phyloP scores from a whole-genome alignment of 2,329 filamentous ascomycete species.

The Thelonectria blattea region DNA sequence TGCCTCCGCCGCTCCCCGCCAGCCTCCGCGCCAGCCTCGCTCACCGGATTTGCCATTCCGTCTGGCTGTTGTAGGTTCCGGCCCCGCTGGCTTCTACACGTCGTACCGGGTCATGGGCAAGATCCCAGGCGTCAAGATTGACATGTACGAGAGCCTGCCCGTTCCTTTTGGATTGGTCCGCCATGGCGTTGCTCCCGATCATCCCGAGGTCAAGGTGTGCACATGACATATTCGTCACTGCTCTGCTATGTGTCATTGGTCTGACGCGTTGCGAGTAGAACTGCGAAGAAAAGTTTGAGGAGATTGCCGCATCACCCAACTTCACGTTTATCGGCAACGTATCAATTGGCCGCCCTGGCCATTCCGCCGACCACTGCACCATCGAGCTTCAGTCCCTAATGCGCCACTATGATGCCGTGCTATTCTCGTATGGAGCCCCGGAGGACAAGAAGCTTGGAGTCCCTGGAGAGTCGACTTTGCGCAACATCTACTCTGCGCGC shows the following conservation, averaged over 20 bases:
- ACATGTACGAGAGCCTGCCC: conserved; percentile 96
- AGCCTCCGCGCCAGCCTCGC: conserved; percentile 31
- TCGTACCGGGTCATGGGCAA: conserved; percentile 83
- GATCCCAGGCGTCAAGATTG: conserved; percentile 73
- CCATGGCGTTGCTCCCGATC: conserved; percentile 96
- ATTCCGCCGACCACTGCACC: conserved; percentile 49
- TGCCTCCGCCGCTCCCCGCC: conserved; percentile 15
- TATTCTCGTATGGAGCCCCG: conserved; percentile 92
- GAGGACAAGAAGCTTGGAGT: conserved; percentile 81
- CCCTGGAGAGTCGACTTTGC: conserved; percentile 74
- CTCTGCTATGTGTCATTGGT: neutral
- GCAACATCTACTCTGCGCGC: conserved; percentile 83
- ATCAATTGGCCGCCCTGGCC: conserved; percentile 67
- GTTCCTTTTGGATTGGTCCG: conserved; percentile 92
- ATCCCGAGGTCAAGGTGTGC: conserved; percentile 92
- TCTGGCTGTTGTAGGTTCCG: conserved; percentile 89
- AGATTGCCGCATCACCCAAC: conserved; percentile 79
- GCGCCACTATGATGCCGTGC: conserved; percentile 86
- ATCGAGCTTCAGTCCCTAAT: conserved; percentile 73
- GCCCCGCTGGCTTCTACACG: conserved; percentile 95
- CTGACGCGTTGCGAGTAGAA: conserved; percentile 63
- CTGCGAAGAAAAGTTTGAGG: conserved; percentile 90
- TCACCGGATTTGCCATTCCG: conserved; percentile 64
- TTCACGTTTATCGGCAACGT: conserved; percentile 95
- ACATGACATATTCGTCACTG: neutral